A percentile compares a stretch with the other conserved stretches of the same genome.
Conservation (phyloP, 352 stramenopile species). For the Phytopythium mirpurense region DNA sequence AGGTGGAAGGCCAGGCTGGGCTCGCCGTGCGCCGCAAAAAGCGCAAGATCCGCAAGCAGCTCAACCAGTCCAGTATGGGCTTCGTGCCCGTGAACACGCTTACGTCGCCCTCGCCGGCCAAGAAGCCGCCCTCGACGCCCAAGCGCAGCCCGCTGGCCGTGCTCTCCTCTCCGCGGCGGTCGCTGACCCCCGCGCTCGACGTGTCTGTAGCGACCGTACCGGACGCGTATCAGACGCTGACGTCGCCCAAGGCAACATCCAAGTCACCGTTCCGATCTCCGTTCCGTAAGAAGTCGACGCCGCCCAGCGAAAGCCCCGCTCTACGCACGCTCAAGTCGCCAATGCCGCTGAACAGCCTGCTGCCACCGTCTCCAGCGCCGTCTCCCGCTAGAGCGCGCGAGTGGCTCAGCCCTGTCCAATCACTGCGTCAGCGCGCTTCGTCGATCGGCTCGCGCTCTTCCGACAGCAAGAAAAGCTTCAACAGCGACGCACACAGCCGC, state of each 20-base stretch:
- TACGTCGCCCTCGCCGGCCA: constrained; percentile 38
- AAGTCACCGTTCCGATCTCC: constrained; percentile 73
- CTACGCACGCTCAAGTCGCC: not conserved
- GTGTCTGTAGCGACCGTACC: constrained; percentile 34
- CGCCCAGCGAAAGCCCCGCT: constrained; percentile 14
- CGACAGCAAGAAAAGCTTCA: constrained; percentile 3
- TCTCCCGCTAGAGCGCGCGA: constrained; percentile 34
- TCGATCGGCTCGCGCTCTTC: constrained; percentile 9
- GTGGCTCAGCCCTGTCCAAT: constrained; percentile 61
- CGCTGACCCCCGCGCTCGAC: constrained; percentile 30
- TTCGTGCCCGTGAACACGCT: constrained; percentile 71
- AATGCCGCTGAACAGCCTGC: constrained; percentile 13
- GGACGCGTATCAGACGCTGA: constrained; percentile 31
- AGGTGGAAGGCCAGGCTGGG: constrained; percentile 50
- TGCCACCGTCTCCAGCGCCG: constrained; percentile 12
- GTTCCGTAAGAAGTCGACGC: constrained; percentile 66
- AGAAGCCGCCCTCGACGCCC: constrained; percentile 26
- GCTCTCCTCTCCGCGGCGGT: constrained; percentile 44
- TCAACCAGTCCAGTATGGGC: constrained; percentile 44
- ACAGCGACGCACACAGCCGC: not conserved
- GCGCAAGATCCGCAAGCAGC: constrained; percentile 72
- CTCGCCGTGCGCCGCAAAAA: constrained; percentile 64
- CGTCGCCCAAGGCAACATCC: constrained; percentile 26
- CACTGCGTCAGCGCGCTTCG: constrained; percentile 25
- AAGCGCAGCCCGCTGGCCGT: constrained; percentile 38